Conservation (phyloP, 495 filamentous ascomycete species). For the Annulohypoxylon stygium region DNA sequence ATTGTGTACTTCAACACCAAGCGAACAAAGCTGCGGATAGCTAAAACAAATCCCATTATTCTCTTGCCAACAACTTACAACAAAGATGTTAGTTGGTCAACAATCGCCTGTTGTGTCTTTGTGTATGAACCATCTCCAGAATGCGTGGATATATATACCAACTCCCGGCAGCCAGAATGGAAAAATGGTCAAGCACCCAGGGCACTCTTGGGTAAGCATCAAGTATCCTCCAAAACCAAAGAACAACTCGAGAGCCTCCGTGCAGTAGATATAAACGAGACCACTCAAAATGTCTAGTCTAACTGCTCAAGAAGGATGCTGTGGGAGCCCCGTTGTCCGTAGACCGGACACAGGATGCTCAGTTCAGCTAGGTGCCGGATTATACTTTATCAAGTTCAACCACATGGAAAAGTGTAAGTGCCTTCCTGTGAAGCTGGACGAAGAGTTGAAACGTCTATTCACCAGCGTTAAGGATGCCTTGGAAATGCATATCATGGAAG, state of each 20-base stretch:
- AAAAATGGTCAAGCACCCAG: background rate
- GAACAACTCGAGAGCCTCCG: background rate
- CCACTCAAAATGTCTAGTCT: constrained; percentile 9
- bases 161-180: background rate
- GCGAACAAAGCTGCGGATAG: background rate
- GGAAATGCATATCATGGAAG: constrained; percentile 8
- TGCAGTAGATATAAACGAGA: background rate
- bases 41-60: background rate
- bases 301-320: background rate
- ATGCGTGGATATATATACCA: background rate
- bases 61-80: too few species aligned
- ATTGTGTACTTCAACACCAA: background rate
- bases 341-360: constrained; percentile 36
- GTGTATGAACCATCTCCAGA: background rate
- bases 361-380: constrained; percentile 12
- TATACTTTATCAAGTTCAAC: constrained; percentile 2
- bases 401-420: constrained; percentile 40
- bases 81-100: background rate
- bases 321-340: constrained; percentile 6
- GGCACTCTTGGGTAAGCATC: background rate
- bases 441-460: constrained; percentile 10
- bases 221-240: background rate
- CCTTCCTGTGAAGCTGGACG: background rate
- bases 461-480: constrained; percentile 18
- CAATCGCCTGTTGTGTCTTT: background rate